Conservation (phyloP, 164 flowering plant species). For the Vitis cinerea region DNA sequence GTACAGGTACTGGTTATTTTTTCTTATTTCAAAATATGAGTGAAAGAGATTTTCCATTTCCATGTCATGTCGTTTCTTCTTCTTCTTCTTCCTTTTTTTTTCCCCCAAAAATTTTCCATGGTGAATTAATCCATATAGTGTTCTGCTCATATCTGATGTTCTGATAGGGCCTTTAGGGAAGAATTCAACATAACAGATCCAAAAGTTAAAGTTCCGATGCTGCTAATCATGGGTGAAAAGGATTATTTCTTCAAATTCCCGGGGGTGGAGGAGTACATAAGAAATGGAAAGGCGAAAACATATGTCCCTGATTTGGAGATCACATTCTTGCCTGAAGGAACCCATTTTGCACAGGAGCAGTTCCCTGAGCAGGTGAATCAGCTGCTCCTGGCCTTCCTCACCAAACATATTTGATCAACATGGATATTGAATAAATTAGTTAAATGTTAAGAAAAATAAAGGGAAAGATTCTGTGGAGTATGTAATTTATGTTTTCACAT, state of each 20-base stretch:
- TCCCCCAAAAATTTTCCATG: not conserved
- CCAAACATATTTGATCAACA: constrained; percentile 12
- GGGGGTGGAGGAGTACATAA: constrained; percentile 29
- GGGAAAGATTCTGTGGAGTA: too few species aligned
- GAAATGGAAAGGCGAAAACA: constrained; percentile 18
- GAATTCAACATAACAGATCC: constrained; percentile 21
- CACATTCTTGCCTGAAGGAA: constrained; percentile 28
- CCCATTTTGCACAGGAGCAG: constrained; percentile 39
- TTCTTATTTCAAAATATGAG: too few species aligned
- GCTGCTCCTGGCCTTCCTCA: constrained; percentile 30
- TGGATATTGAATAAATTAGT: too few species aligned
- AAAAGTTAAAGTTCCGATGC: constrained; percentile 22
- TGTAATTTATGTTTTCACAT: too few species aligned
- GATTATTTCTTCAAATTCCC: constrained; percentile 35
- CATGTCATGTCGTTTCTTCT: not conserved
- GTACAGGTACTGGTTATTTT: constrained; percentile 32
- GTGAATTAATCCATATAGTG: not conserved
- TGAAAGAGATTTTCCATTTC: too few species aligned
- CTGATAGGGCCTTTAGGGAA: constrained; percentile 14
- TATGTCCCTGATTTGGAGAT: constrained; percentile 31
- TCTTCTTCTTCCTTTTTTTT: not conserved
- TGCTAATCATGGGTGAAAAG: constrained; percentile 30
- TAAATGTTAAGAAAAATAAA: too few species aligned
- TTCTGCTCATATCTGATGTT: not conserved
- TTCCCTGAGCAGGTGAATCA: constrained; percentile 32